Base-by-base conservation (phyloP, 176 grass and related monocot species). In the Cenchrus purpureus region DNA sequence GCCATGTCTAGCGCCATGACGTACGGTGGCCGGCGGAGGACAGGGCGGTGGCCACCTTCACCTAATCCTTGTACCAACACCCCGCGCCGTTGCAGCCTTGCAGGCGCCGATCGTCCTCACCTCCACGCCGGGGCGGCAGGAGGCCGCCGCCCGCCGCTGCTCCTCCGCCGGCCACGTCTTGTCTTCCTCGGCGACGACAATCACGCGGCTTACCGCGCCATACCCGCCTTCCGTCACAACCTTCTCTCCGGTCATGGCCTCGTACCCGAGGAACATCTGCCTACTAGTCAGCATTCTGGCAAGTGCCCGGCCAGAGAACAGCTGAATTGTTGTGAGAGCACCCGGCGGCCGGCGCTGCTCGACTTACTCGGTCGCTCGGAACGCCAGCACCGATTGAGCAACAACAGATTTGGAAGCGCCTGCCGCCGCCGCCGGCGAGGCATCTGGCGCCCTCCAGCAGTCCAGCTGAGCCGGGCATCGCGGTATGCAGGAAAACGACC, bases 71-170 rank as follows among this genome's bases (percentile, higher is more conserved):
- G 79, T 86, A 87, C 90, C 87, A 92, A 83, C 87, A 76, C 90
- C 87, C 89, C n/a, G 87, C 87, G 5, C 91, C 91, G 53, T 92
- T 80, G 86, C 89, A 64, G 13, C 91, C 45, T 92, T 80, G 86
- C 89, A 64, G 13, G 57, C 0, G 22, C 92, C 92, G 61, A 83
- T 50, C 3, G 43, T 6, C 28, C 56, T 73, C 68, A 83, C 81
- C 68, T 73, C 81, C 42, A 83, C 25, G 68, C 81, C 43, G 43
- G 81, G 14, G 25, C 55, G 56, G 15, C 54, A 8, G 1, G 68
- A 50, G 42, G 56, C 55, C 5, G 56, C 68, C 25, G 20, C 16
- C 22, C 43, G 20, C 68, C 68, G 56, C 55, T 73, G 68, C 2
- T 73, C 68, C 81, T 50, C 81, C 55, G 56, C 68, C 68, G 68